phyloP scores from a whole-genome alignment of 371 early-diverging fungal species.

The Mortierella sp. region DNA sequence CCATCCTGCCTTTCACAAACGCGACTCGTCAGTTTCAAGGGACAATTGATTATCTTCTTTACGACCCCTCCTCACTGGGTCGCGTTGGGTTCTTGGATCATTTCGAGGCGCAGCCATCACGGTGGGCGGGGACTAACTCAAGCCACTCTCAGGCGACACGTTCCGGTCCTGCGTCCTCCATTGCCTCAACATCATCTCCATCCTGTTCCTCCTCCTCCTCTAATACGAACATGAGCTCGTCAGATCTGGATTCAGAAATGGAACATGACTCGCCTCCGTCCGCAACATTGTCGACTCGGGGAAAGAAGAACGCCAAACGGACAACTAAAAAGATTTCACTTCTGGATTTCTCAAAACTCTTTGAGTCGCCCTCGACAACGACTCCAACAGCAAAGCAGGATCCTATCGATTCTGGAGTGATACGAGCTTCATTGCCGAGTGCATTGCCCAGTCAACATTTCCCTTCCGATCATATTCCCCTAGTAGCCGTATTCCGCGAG shows the following conservation, averaged over 20 bases:
- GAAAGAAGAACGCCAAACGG: slow-evolving; percentile 1
- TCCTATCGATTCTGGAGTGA: neutral
- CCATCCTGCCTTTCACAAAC: slow-evolving; percentile 91
- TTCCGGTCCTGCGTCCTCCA: neutral
- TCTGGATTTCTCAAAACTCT: slow-evolving; percentile 36
- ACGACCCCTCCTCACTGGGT: slow-evolving; percentile 59
- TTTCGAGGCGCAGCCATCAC: slow-evolving; percentile 22
- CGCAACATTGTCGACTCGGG: slow-evolving; percentile 3
- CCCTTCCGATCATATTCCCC: slow-evolving; percentile 51
- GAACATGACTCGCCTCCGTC: slow-evolving; percentile 16
- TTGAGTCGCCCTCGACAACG: neutral
- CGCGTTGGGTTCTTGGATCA: slow-evolving; percentile 53
- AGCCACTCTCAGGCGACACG: too few relatives aligned
- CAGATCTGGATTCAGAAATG: slow-evolving; percentile 30
- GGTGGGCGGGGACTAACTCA: too few relatives aligned
- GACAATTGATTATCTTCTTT: slow-evolving; percentile 97
- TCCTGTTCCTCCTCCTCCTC: neutral
- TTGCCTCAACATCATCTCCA: neutral
- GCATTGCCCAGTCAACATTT: slow-evolving; percentile 48
- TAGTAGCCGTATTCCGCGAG: slow-evolving; percentile 49
- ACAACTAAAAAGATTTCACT: slow-evolving; percentile 3
- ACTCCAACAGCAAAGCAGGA: neutral
- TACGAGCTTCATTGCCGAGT: slow-evolving; percentile 26
- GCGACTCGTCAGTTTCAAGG: slow-evolving; percentile 91
- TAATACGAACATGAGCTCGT: slow-evolving; percentile 18